Percentiles rank a stretch among this genome's conserved stretches.
These are phyloP conservation scores for Austroboletus novae-zelandiae DNA, from an alignment of 1,284 basidiomycete genomes.

Conservation along the genomic window DNA sequence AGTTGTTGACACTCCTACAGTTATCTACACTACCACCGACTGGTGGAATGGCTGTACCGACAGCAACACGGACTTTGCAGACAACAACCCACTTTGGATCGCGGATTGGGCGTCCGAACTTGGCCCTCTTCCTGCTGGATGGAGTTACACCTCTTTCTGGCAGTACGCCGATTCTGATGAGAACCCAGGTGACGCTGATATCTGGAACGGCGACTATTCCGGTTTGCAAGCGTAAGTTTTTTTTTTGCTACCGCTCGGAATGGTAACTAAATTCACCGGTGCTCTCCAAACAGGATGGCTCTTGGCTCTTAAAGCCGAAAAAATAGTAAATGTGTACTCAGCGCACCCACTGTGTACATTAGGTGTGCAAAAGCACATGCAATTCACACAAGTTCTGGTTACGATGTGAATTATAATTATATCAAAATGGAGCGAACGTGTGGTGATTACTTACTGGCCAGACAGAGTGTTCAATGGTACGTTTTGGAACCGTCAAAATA, in stretches of 20 bases:
- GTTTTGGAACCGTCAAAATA: too few relatives aligned
- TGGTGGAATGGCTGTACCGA: slow-evolving; percentile 72
- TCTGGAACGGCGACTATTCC: slow-evolving; percentile 47
- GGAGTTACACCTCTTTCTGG: slow-evolving; percentile 59
- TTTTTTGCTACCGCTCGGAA: neutral
- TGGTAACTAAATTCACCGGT: neutral
- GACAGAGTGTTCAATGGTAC: too few relatives aligned
- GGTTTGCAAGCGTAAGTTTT: slow-evolving; percentile 32
- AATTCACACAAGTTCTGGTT: neutral
- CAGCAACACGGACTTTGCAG: slow-evolving; percentile 48
- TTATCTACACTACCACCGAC: slow-evolving; percentile 62
- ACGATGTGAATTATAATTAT: too few relatives aligned
- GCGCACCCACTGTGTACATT: too few relatives aligned
- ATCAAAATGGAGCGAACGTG: too few relatives aligned
- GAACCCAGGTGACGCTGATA: slow-evolving; percentile 56
- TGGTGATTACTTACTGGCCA: too few relatives aligned
- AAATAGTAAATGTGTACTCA: neutral
- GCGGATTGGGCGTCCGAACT: slow-evolving; percentile 50
- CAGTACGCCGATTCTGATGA: slow-evolving; percentile 53
- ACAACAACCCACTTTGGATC: slow-evolving; percentile 57
- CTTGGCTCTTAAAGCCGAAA: slow-evolving; percentile 7
- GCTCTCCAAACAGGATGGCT: slow-evolving; percentile 18
- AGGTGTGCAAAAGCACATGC: neutral
- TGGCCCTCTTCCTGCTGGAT: slow-evolving; percentile 57
- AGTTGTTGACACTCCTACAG: slow-evolving; percentile 21